Evolutionary conservation across 2,329 filamentous ascomycete genomes (phyloP).

Genomic region (Paecilomyces fulvus): DNA sequence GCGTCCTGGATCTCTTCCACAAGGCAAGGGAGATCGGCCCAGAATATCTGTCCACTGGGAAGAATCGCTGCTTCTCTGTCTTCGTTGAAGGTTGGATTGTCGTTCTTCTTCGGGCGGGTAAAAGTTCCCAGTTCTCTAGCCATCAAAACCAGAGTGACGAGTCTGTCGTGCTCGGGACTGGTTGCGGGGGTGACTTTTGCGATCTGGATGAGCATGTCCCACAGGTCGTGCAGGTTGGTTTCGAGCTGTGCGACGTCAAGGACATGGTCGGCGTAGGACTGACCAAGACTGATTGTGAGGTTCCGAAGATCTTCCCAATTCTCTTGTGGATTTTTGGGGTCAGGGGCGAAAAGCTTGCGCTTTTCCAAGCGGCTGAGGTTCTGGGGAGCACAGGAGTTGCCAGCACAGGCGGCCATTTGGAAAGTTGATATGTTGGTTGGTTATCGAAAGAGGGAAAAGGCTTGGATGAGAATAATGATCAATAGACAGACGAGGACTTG

Average conservation of each 20-base stretch:
- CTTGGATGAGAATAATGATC: no score
- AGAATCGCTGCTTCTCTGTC: background rate
- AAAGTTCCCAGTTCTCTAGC: conserved; percentile 1
- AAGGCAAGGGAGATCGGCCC: conserved; percentile 1
- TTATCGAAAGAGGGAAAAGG: no score
- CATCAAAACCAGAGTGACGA: conserved; percentile 2
- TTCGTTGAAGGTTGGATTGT: background rate
- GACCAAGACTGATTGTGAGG: background rate
- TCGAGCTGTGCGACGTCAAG: background rate
- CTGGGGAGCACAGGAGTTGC: background rate
- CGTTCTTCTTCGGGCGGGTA: background rate
- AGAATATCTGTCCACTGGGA: background rate
- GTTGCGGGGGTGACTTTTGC: conserved; percentile 4
- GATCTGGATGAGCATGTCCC: conserved; percentile 4
- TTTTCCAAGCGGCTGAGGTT: background rate
- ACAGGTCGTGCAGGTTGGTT: conserved; percentile 2
- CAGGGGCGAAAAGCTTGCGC: background rate
- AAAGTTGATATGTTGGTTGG: no score
- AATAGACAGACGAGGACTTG: no score
- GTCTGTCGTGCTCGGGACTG: conserved; percentile 4
- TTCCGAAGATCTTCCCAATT: background rate
- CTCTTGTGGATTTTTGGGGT: background rate
- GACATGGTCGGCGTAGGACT: background rate
- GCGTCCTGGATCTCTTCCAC: background rate
- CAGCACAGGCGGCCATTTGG: background rate